These are phyloP conservation scores for Candida methanosorbosa DNA, from an alignment of 805 yeast species.

Conservation along the genomic window DNA sequence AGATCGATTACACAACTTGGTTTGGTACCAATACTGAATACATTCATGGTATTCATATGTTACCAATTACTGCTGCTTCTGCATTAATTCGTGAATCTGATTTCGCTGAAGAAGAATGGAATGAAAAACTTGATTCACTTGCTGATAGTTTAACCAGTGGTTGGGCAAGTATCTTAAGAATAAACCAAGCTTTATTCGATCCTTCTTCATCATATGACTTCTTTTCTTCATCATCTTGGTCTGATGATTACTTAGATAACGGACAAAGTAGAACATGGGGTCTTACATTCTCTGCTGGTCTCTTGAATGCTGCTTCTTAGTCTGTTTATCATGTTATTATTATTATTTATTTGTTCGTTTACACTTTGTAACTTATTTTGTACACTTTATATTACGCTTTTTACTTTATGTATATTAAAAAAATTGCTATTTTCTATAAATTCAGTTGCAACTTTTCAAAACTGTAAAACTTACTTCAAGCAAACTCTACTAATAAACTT, in stretches of 20 bases:
- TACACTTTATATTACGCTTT: background rate
- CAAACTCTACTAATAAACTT: too few relatives aligned
- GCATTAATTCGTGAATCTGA: constrained; percentile 45
- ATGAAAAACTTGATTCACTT: constrained; percentile 34
- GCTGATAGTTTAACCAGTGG: constrained; percentile 49
- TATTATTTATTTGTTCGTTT: background rate
- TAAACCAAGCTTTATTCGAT: constrained; percentile 68
- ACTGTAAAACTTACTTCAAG: too few relatives aligned
- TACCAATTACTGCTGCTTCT: constrained; percentile 64
- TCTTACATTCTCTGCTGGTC: constrained; percentile 60
- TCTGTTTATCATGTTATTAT: background rate
- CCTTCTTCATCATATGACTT: constrained; percentile 55
- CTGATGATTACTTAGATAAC: constrained; percentile 52
- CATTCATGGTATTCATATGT: constrained; percentile 73
- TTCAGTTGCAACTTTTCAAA: too few relatives aligned
- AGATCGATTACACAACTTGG: constrained; percentile 64
- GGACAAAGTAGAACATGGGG: constrained; percentile 91
- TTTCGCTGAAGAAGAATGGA: constrained; percentile 61
- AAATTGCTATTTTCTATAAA: too few relatives aligned
- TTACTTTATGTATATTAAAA: too few relatives aligned
- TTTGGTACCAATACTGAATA: constrained; percentile 67
- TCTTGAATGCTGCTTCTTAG: constrained; percentile 23
- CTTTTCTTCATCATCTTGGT: constrained; percentile 49
- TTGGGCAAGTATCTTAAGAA: constrained; percentile 65
- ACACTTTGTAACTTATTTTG: background rate